Base-by-base conservation (phyloP, 2,329 filamentous ascomycete genomes). In the Alternaria burnsii region DNA sequence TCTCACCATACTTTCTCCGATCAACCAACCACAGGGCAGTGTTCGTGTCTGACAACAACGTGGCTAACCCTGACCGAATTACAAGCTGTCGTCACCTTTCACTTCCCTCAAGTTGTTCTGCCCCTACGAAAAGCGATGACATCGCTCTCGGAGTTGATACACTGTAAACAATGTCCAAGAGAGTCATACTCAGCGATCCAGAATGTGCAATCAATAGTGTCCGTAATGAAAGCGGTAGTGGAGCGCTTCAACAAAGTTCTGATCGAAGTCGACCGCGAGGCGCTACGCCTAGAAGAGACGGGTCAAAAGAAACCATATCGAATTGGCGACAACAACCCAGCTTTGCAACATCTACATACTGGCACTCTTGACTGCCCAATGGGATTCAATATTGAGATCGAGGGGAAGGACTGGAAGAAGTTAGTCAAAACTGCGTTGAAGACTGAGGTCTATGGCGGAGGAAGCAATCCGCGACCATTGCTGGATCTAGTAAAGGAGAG, bases 371-470 rank as follows among this genome's bases (percentile, higher is more conserved):
- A 81, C 53, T 85, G 82, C 62, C 79, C 79, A 0, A 80, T 81
- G 61, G 74, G 78, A 0, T 83, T 84, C 59, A 73, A 76, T 22
- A 70, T 85, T 34, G 78, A 82, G n/a, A 69, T 85, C 1, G 77
- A 75, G 22, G 71, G 80, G 0, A 63, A 63, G 0, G 82, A 84
- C 52, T 85, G 82, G 82, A 75, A 69, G 38, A 69, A 52, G 9
- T 62, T 84, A 48, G 79, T 79, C 4, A 82, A 82, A 66, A 79
- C 79, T 52, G 81, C 81, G n/a, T 72, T 85, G 24, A 78, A 73
- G 55, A 78, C 76, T 1, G 82, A 83, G 65, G 70, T 85, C 1
- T 44, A 79, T 8, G 82, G 82, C 0, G 76, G 72, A 2, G 71
- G 75, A 10, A 64, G 67, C 58, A 66, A 78, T 48, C 59, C 61